Evolutionary conservation across 441 rosid species (phyloP).

Genomic region (Geranium incanum): DNA sequence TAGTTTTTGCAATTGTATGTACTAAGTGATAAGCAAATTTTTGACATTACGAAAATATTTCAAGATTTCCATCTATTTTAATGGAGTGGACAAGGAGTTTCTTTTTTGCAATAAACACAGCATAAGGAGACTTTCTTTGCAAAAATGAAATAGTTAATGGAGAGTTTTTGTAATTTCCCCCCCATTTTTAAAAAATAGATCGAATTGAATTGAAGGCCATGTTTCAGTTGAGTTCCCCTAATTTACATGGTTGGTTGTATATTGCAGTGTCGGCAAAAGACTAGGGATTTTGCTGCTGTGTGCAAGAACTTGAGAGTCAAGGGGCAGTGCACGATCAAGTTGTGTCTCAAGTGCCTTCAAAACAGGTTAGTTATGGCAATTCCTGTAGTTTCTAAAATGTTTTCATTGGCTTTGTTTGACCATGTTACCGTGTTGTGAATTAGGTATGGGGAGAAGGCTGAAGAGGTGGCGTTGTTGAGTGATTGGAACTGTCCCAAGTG

Average conservation of each 20-base stretch:
- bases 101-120: no score
- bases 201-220: neutral
- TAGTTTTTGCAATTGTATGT: no score
- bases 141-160: no score
- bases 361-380: slow-evolving; percentile 46
- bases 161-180: no score
- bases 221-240: neutral
- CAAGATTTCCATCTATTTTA: no score
- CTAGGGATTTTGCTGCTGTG: slow-evolving; percentile 44
- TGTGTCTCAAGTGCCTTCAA: slow-evolving; percentile 60
- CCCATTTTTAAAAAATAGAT: no score
- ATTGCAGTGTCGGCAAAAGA: slow-evolving; percentile 81
- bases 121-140: no score
- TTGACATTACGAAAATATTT: no score
- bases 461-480: slow-evolving; percentile 37
- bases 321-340: slow-evolving; percentile 46
- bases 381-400: neutral
- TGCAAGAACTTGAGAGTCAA: slow-evolving; percentile 42
- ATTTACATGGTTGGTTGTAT: neutral
- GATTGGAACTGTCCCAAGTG: slow-evolving; percentile 88
- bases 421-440: neutral
- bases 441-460: slow-evolving; percentile 79
- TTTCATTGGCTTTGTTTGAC: neutral
- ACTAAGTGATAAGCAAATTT: no score
- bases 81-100: no score